Evolutionary conservation across 2,329 filamentous ascomycete species (phyloP), one percentile per base, ranked within the genome.

Genomic region (Arthrinium puccinioides): DNA sequence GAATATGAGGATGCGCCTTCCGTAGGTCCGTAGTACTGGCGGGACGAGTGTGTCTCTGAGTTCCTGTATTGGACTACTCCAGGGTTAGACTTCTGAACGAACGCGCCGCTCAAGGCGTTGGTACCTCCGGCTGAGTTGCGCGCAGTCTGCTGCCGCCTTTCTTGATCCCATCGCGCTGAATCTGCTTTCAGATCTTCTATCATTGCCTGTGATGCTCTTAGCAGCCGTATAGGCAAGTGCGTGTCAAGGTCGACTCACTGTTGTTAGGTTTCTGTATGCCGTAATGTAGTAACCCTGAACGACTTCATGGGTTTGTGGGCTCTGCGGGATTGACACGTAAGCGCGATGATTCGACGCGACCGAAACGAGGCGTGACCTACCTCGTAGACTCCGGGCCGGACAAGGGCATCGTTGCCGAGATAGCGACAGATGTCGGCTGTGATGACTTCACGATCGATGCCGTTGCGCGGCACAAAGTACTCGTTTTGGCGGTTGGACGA

Each of bases 361-460:
- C 40, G 36, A 39, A 39, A 37, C 23, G 23, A 37, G 40, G 32
- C 3, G 20, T 16, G 1, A 30, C 32, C 38, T 73, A 87, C 82
- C 73, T 84, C 77, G 62, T 84, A 82, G 51, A 74, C 77, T 53
- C 81, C 82, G 42, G 83, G 84, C 55, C 81, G 80, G 56, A 87
- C 84, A 53, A 86, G 73, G 49, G 84, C 84, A 69, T 89, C 84
- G 60, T 87, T 87, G 54, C 84, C 84, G 50, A 89, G 73, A 59
- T 87, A 89, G 56, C 84, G 82, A 67, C 84, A 88, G 48, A 89
- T 87, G 59, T 89, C 84, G 57, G 83, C 81, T 45, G 85, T 86
- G 62, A 89, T 87, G 53, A 89, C 84, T 62, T 89, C 84, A 52
- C 84, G 79, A 59, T 85, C 83, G 61, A 89, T 89, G 56, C 84